Evolutionary conservation across 2,329 filamentous ascomycete genomes (phyloP).

Genomic region (Ceratocystiopsis sp.): DNA sequence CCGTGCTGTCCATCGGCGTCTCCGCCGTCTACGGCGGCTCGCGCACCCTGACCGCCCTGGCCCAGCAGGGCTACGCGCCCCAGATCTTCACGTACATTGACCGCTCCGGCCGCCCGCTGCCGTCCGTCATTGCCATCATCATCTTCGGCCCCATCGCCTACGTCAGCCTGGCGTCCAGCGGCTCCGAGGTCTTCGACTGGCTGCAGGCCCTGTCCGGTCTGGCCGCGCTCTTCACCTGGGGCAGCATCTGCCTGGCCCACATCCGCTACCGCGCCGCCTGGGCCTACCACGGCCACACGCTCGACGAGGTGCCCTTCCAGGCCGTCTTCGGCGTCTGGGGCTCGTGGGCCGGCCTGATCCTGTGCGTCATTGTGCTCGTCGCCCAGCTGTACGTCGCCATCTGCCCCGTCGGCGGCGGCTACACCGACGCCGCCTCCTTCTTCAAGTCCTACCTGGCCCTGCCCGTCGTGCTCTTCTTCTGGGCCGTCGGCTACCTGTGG

Average conservation of each 20-base stretch:
- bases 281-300: constrained; percentile 40
- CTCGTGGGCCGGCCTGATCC: constrained; percentile 43
- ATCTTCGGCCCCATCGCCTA: constrained; percentile 34
- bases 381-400: constrained; percentile 34
- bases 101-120: constrained; percentile 36
- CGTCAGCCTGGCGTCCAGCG: constrained; percentile 25
- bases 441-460: constrained; percentile 37
- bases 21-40: constrained; percentile 42
- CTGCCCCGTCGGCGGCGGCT: constrained; percentile 12
- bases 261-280: constrained; percentile 53
- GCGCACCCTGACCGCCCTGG: constrained; percentile 40
- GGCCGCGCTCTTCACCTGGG: constrained; percentile 51
- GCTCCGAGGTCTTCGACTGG: constrained; percentile 43
- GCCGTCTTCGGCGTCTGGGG: constrained; percentile 44
- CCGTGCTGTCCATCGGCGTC: constrained; percentile 41
- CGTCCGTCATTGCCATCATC: constrained; percentile 29
- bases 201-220: constrained; percentile 48
- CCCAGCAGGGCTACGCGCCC: constrained; percentile 42
- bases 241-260: constrained; percentile 49
- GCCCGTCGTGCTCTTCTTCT: constrained; percentile 37
- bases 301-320: constrained; percentile 51
- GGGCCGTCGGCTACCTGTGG: constrained; percentile 41
- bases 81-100: constrained; percentile 40
- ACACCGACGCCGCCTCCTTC: constrained; percentile 26
- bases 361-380: constrained; percentile 38